phyloP scores from a whole-genome alignment of 2,329 filamentous ascomycete genomes.

The Cyphellophora europaea region DNA sequence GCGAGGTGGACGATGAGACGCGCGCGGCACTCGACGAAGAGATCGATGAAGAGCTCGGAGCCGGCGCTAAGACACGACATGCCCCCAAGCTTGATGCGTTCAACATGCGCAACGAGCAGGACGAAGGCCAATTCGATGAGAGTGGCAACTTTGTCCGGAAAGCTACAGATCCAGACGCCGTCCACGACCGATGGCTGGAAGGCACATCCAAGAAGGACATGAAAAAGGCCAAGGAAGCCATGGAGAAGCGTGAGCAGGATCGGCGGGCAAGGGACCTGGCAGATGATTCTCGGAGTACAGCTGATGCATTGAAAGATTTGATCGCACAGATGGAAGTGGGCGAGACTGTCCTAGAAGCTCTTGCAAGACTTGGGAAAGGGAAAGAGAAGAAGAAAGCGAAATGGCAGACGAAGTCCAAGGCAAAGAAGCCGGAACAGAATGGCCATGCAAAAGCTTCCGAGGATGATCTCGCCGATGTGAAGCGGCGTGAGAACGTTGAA shows the following conservation, averaged over 20 bases:
- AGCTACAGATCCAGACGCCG: slow-evolving; percentile 76
- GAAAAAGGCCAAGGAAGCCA: slow-evolving; percentile 74
- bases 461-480: slow-evolving; percentile 59
- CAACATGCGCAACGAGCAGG: slow-evolving; percentile 82
- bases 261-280: slow-evolving; percentile 59
- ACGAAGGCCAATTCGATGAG: slow-evolving; percentile 88
- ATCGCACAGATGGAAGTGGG: slow-evolving; percentile 66
- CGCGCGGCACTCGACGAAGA: slow-evolving; percentile 64
- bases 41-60: slow-evolving; percentile 80
- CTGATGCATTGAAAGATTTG: slow-evolving; percentile 63
- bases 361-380: slow-evolving; percentile 67
- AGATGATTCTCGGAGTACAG: slow-evolving; percentile 65
- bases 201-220: slow-evolving; percentile 92
- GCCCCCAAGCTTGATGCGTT: slow-evolving; percentile 93
- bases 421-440: slow-evolving; percentile 25
- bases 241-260: slow-evolving; percentile 75
- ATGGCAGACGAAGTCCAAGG: slow-evolving; percentile 32
- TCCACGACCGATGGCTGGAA: slow-evolving; percentile 87
- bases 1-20: slow-evolving; percentile 55
- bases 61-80: slow-evolving; percentile 82
- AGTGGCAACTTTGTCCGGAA: slow-evolving; percentile 86
- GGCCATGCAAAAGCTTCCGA: slow-evolving; percentile 39
- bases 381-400: slow-evolving; percentile 42
- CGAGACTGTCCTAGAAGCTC: slow-evolving; percentile 80
- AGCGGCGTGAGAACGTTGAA: slow-evolving; percentile 65